Conservation (phyloP, 2,329 filamentous ascomycete species). For the Pseudocercospora fijiensis region DNA sequence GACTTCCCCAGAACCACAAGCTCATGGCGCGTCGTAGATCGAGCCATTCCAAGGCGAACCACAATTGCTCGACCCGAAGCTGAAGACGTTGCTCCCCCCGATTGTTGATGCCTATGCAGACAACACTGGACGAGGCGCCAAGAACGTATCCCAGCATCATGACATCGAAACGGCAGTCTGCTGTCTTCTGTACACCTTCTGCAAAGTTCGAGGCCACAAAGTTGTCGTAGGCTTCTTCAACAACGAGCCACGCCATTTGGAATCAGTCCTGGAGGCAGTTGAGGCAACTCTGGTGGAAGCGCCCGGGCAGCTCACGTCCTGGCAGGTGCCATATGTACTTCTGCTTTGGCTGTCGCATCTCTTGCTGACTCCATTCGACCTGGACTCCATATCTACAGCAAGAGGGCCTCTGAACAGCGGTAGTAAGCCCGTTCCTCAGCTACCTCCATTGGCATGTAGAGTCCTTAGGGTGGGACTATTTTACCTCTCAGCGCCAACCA, state of each 20-base stretch:
- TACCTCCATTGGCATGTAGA: slow-evolving; percentile 69
- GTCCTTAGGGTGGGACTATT: slow-evolving; percentile 69
- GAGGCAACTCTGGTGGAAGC: slow-evolving; percentile 55
- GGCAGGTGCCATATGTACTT: slow-evolving; percentile 87
- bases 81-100: slow-evolving; percentile 71
- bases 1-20: background rate
- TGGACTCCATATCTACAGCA: slow-evolving; percentile 72
- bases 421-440: slow-evolving; percentile 59
- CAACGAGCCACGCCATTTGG: slow-evolving; percentile 83
- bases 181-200: slow-evolving; percentile 80
- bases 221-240: slow-evolving; percentile 87
- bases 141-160: slow-evolving; percentile 23
- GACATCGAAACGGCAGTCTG: slow-evolving; percentile 68
- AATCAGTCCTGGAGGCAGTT: slow-evolving; percentile 72
- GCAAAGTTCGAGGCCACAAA: slow-evolving; percentile 92
- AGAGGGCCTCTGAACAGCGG: slow-evolving; percentile 47
- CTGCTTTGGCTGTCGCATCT: slow-evolving; percentile 70
- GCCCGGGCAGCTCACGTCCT: slow-evolving; percentile 42
- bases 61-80: slow-evolving; percentile 82
- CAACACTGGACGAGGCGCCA: slow-evolving; percentile 47
- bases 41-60: slow-evolving; percentile 95
- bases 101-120: slow-evolving; percentile 75
- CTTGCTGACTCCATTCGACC: slow-evolving; percentile 75
- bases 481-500: slow-evolving; percentile 73
- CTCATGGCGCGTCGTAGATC: slow-evolving; percentile 49